Evolutionary conservation across 768 basidiomycete species (phyloP), one percentile per base, ranked within the genome.

Genomic region (Suillus sp.): DNA sequence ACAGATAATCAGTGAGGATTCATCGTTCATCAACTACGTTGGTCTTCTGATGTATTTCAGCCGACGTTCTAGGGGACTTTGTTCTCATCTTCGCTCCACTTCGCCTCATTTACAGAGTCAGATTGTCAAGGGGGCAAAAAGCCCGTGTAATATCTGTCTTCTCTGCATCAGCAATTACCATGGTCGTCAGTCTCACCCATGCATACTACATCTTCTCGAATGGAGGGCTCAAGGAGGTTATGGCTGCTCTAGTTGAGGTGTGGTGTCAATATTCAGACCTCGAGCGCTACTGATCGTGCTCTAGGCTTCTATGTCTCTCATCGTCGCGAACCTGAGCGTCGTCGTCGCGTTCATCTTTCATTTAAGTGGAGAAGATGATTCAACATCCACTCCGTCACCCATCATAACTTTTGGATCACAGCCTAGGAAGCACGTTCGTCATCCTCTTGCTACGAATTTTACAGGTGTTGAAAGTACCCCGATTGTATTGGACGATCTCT

Each of bases 141-240:
- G 72, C 82, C 50, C 75, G 81, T 64, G 67, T 84, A 60, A 55
- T 73, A 13, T 63, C 69, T 0, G 83, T 85, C 59, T 86, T 86
- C 71, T 85, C 84, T 14, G 79, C 86, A 11, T 84, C 83, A 54
- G 78, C 84, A 60, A 71, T 81, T 59, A 85, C 83, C 8, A 84
- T 80, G 9, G 65, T 80, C 42, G 78, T 78, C 53, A 78, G 76
- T 61, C 70, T 75, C 13, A 78, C 83, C 2, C 84, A 86, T 55
- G 81, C 80, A 0, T 69, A 59, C 4, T 74, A 74, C 34, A 77
- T 79, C 65, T 48, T 48, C 13, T 25, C 14, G 14, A 25, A 7
- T 25, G 14, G 47, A 25, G 47, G 47, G 13, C 7, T 14, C 3
- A 48, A 48, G 14, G 47, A 25, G 25, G 25, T 16, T 7, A 25